Conservation (phyloP, 148 eudicot species). For the Nepenthes mirabilis region DNA sequence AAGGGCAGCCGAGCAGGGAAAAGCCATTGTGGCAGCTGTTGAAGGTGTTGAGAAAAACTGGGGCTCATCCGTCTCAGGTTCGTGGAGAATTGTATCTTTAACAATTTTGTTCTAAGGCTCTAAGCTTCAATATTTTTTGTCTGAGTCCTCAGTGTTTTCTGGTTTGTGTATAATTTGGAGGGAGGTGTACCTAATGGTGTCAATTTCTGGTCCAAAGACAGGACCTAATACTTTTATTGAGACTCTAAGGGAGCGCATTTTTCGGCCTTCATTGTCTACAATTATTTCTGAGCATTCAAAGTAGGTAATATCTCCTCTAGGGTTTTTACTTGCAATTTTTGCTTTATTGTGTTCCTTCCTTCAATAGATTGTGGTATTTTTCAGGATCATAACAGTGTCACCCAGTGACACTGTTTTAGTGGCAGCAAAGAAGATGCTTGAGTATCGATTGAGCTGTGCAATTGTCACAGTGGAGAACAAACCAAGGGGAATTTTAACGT, state of each 20-base stretch:
- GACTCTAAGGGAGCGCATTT: slow-evolving; percentile 85
- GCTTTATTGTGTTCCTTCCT: not conserved
- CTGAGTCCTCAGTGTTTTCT: not conserved
- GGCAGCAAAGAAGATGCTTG: slow-evolving; percentile 84
- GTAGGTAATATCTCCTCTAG: slow-evolving; percentile 24
- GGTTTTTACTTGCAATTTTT: not conserved
- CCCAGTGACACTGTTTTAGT: slow-evolving; percentile 75
- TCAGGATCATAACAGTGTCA: slow-evolving; percentile 73
- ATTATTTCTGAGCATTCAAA: slow-evolving; percentile 60
- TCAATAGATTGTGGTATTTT: slow-evolving; percentile 1
- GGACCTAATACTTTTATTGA: slow-evolving; percentile 87
- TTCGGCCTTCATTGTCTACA: slow-evolving; percentile 86
- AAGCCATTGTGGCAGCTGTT: slow-evolving; percentile 95
- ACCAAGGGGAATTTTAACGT: slow-evolving; percentile 89
- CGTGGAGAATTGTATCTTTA: no score
- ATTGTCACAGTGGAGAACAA: slow-evolving; percentile 64
- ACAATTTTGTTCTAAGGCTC: no score
- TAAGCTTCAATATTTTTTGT: no score
- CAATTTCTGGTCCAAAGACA: slow-evolving; percentile 15
- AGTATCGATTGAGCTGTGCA: slow-evolving; percentile 54
- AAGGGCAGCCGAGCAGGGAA: slow-evolving; percentile 97
- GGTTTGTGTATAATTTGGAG: not conserved
- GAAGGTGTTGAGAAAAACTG: slow-evolving; percentile 92
- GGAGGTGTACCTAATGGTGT: not conserved
- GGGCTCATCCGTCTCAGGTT: slow-evolving; percentile 9